These are phyloP conservation scores for Hortaea werneckii DNA, from an alignment of 2,329 filamentous ascomycete genomes.

Conservation along the genomic window DNA sequence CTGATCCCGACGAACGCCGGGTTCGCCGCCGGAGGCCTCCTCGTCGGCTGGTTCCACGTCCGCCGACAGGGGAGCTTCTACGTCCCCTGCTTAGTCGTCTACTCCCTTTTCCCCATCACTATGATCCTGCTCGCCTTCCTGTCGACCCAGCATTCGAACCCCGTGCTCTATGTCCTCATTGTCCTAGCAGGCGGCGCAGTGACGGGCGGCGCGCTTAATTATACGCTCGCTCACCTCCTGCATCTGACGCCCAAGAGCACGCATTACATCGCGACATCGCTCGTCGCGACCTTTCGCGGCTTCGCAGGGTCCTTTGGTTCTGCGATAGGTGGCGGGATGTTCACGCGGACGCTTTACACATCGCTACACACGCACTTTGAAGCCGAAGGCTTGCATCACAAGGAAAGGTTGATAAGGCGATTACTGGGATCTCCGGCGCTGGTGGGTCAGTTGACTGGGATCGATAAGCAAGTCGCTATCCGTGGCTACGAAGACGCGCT, in stretches of 20 bases:
- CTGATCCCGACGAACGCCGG: conserved; percentile 73
- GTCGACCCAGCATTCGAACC: conserved; percentile 43
- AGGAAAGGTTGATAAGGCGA: conserved; percentile 40
- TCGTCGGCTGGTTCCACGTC: conserved; percentile 68
- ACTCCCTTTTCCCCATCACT: conserved; percentile 51
- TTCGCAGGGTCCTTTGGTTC: conserved; percentile 75
- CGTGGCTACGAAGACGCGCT: conserved; percentile 45
- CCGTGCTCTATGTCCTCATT: conserved; percentile 45
- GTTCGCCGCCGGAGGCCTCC: conserved; percentile 62
- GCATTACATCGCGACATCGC: conserved; percentile 65
- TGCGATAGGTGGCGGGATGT: conserved; percentile 68
- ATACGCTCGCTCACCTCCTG: conserved; percentile 69
- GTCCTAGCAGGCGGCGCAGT: conserved; percentile 63
- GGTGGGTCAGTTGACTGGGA: conserved; percentile 39
- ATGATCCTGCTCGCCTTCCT: conserved; percentile 48
- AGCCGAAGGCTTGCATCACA: conserved; percentile 29
- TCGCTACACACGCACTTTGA: conserved; percentile 50
- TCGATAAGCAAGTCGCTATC: conserved; percentile 43
- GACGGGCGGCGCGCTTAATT: conserved; percentile 66
- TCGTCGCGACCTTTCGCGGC: conserved; percentile 69
- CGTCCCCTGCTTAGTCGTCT: conserved; percentile 37
- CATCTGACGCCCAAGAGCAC: conserved; percentile 57
- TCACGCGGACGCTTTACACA: conserved; percentile 50
- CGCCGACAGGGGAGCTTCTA: conserved; percentile 65
- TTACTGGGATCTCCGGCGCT: conserved; percentile 50